phyloP scores from a whole-genome alignment of 1,139 yeast species.

The Starmera stellimalicola region DNA sequence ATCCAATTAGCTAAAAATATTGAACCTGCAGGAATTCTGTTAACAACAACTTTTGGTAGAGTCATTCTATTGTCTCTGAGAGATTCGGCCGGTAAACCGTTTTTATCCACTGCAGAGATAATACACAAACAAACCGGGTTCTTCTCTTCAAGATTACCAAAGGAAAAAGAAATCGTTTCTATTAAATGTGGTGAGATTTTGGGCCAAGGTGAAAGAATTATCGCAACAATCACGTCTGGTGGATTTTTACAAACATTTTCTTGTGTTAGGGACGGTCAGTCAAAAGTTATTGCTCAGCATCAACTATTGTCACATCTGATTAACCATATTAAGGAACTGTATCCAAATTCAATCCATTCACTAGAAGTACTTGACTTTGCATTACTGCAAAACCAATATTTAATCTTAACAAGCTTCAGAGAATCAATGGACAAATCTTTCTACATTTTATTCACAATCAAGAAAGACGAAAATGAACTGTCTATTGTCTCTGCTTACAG shows the following conservation, averaged over 20 bases:
- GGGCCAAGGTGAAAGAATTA: constrained; percentile 43
- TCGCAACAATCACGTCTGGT: constrained; percentile 28
- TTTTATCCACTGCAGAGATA: constrained; percentile 13
- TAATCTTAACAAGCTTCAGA: constrained; percentile 39
- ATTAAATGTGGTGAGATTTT: constrained; percentile 46
- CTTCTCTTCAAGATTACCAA: constrained; percentile 18
- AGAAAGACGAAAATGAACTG: constrained; percentile 40
- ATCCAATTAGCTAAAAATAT: constrained; percentile 50
- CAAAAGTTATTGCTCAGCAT: constrained; percentile 27
- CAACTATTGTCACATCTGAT: constrained; percentile 27
- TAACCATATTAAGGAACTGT: constrained; percentile 30
- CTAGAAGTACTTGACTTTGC: constrained; percentile 45
- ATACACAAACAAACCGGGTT: constrained; percentile 25
- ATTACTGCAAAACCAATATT: constrained; percentile 32
- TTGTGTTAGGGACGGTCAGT: constrained; percentile 34
- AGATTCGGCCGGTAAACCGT: constrained; percentile 61
- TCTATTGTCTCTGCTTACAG: constrained; percentile 55
- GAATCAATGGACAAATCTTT: constrained; percentile 23
- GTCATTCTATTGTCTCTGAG: constrained; percentile 54
- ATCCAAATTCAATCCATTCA: constrained; percentile 31
- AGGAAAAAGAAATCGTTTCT: constrained; percentile 44
- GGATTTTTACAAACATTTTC: constrained; percentile 41
- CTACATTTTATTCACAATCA: constrained; percentile 46
- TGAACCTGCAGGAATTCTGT: constrained; percentile 67
- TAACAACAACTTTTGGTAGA: constrained; percentile 66